Conservation (phyloP, 805 yeast genomes). For the Scheffersomyces spartinae region DNA sequence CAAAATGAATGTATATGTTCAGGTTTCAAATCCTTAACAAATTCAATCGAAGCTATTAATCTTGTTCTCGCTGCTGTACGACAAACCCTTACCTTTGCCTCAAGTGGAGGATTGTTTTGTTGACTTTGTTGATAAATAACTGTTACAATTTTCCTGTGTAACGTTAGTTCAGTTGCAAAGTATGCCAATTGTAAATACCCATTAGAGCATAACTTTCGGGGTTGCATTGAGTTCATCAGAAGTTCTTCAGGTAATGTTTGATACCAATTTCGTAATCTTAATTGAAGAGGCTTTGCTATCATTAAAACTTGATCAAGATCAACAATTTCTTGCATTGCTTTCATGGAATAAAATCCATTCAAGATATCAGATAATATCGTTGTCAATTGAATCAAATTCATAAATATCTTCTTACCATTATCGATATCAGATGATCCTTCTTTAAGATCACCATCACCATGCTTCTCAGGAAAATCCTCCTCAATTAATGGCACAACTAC, state of each 20-base stretch:
- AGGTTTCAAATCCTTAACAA: constrained; percentile 60
- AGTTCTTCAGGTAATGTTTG: constrained; percentile 55
- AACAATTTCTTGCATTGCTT: constrained; percentile 43
- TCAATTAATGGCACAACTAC: constrained; percentile 53
- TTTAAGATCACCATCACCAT: constrained; percentile 37
- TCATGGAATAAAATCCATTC: constrained; percentile 60
- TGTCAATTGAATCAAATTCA: constrained; percentile 54
- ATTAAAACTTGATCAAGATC: constrained; percentile 59
- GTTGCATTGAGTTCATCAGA: constrained; percentile 50
- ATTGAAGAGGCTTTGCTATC: constrained; percentile 72
- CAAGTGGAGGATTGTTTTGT: constrained; percentile 21
- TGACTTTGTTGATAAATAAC: constrained; percentile 45
- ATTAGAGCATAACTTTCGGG: constrained; percentile 56
- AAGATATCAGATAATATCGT: constrained; percentile 61
- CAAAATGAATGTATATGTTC: constrained; percentile 85
- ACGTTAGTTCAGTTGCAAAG: constrained; percentile 79
- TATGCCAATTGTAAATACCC: constrained; percentile 77
- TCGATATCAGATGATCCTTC: constrained; percentile 60
- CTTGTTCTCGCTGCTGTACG: constrained; percentile 79
- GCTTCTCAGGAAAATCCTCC: constrained; percentile 72
- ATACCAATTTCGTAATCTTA: constrained; percentile 64
- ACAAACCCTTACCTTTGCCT: constrained; percentile 43
- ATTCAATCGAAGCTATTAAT: constrained; percentile 70
- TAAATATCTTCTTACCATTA: constrained; percentile 59
- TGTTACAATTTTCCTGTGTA: constrained; percentile 68